Percentiles rank a stretch among this genome's conserved stretches.
These are phyloP conservation scores for Podila clonocystis DNA, from an alignment of 192 early-diverging fungal genomes.

Conservation along the genomic window DNA sequence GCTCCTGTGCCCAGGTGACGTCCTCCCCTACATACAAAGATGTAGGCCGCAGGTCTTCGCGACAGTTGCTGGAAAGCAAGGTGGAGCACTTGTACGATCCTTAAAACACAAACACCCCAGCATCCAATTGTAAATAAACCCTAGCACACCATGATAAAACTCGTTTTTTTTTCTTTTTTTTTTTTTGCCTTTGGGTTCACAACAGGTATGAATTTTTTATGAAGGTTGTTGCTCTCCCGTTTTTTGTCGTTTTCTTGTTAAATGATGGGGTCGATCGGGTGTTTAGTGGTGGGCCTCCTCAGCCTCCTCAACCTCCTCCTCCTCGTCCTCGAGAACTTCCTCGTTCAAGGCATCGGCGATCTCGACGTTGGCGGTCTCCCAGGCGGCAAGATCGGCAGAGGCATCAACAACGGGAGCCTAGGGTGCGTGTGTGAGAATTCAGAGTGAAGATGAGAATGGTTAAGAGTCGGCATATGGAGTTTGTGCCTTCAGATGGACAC, in stretches of 20 bases:
- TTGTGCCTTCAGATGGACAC: too few species aligned
- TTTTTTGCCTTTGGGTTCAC: too few species aligned
- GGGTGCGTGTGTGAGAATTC: neutral
- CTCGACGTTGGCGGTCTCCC: slow-evolving; percentile 39
- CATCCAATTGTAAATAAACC: neutral
- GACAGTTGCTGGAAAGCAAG: neutral
- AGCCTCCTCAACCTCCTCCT: slow-evolving; percentile 30
- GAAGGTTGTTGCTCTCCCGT: too few species aligned
- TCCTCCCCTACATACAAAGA: neutral
- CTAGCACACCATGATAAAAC: too few species aligned
- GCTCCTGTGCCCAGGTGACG: neutral
- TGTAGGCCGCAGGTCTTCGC: neutral
- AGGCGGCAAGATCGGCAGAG: slow-evolving; percentile 29
- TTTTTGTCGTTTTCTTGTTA: too few species aligned
- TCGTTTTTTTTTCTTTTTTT: too few species aligned
- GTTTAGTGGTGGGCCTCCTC: slow-evolving; percentile 37
- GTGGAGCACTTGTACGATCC: neutral
- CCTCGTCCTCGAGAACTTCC: slow-evolving; percentile 28
- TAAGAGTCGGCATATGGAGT: too few species aligned
- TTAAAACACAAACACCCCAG: neutral
- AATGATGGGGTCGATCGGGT: neutral
- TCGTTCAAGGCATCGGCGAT: slow-evolving; percentile 19
- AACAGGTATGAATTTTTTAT: too few species aligned
- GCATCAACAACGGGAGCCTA: slow-evolving; percentile 31
- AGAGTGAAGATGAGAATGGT: neutral